Evolutionary conservation across 2,329 filamentous ascomycete species (phyloP), one percentile per base, ranked within the genome.

Genomic region (Ophiostoma australiae): DNA sequence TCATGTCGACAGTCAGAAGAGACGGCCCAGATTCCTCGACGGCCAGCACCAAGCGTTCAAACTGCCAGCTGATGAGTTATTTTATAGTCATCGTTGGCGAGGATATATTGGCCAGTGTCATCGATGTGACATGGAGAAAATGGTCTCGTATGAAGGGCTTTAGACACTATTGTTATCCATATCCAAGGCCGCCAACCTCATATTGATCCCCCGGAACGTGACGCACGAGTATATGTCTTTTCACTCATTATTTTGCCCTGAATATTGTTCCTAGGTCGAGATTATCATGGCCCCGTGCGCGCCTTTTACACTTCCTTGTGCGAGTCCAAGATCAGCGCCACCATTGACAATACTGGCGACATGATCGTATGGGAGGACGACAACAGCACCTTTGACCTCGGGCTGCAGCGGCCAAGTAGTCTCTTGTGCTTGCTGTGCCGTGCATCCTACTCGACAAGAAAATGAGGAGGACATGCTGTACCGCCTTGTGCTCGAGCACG

Each of bases 61-160:
- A 79, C 68, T 79, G 77, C 70, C 70, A 71, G 67, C 69, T 67
- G 27, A 71, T 71, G 55, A 69, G 33, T 61, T 20, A 71, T 7
- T 7, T 31, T 69, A 41, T 27, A 58, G 17, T 66, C 58, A 15
- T 63, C 58, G 35, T 71, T 58, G 23, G 67, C 70, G 0, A 71
- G 58, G 23, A 69, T 67, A n/a, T 71, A 67, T 61, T 71, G 67
- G 33, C 67, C 70, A 33, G 67, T 71, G 67, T 71, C 70, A 67
- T 71, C 70, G 15, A 44, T 3, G 67, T 71, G 70, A n/a, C 31
- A 39, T 20, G 67, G 58, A 17, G 27, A 69, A 31, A 71, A 71
- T 7, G 79, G 79, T 81, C 0, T 81, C 82, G 6, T 80, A 84
- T n/a, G 20, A 5, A 44, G 85, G 80, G 71, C 63, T 23, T 66